Percentiles rank a stretch among this genome's conserved stretches.
phyloP scores from a whole-genome alignment of 1,139 yeast species.

The Geotrichum restrictum region DNA sequence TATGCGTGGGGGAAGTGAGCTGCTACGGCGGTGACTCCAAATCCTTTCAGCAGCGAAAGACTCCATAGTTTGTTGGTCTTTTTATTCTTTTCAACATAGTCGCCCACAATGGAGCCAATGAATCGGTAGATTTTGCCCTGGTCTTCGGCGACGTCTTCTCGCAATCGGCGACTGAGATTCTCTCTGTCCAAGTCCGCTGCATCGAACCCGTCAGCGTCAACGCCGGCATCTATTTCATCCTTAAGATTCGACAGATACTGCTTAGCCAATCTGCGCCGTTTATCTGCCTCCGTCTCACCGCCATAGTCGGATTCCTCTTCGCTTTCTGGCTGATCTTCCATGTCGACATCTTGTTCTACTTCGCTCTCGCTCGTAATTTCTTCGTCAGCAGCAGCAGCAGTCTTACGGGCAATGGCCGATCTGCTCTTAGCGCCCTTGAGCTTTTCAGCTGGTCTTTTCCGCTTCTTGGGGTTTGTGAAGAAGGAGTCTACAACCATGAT shows the following conservation, averaged over 20 bases:
- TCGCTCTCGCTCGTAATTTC: constrained; percentile 35
- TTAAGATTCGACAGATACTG: constrained; percentile 81
- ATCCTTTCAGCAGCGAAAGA: constrained; percentile 25
- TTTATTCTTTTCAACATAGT: constrained; percentile 8
- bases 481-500: constrained; percentile 34
- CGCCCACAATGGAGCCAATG: constrained; percentile 43
- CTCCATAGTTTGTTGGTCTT: constrained; percentile 17
- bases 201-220: constrained; percentile 61
- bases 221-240: constrained; percentile 36
- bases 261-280: constrained; percentile 88
- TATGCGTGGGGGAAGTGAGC: constrained; percentile 59
- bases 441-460: constrained; percentile 22
- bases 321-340: constrained; percentile 27
- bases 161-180: constrained; percentile 72
- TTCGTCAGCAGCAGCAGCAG: constrained; percentile 28
- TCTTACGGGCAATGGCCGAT: constrained; percentile 11
- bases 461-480: constrained; percentile 32
- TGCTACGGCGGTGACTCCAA: constrained; percentile 43
- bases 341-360: constrained; percentile 24
- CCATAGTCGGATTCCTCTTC: constrained; percentile 42
- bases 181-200: constrained; percentile 92
- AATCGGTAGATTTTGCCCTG: constrained; percentile 78
- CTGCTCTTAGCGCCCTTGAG: constrained; percentile 8
- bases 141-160: constrained; percentile 83
- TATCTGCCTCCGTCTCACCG: constrained; percentile 83